phyloP scores from a whole-genome alignment of 129 eudicot species.

The Helianthus annuus region HanXRQr2.0-SUNRISE NC_035446.2:107396883-107397382 shows the following conservation, averaged over 20 bases:
- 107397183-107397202: too few species aligned
- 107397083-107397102: constrained; percentile 12
- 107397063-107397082: constrained; percentile 62
- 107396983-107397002: constrained; percentile 15
- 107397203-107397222: too few species aligned
- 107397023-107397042: constrained; percentile 38
- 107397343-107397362: too few species aligned
- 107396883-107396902: background rate
- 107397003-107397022: constrained; percentile 20
- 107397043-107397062: constrained; percentile 73
- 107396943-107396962: constrained; percentile 72
- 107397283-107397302: too few species aligned
- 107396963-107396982: constrained; percentile 40
- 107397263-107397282: too few species aligned
- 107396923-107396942: constrained; percentile 48
- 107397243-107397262: too few species aligned
- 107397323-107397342: too few species aligned
- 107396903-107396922: constrained; percentile 45
- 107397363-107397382: too few species aligned
- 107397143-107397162: too few species aligned
- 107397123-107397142: background rate
- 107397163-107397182: too few species aligned
- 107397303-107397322: too few species aligned
- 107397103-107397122: background rate
- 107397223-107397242: too few species aligned